These are phyloP conservation scores for Suaeda aralocaspica DNA, from an alignment of 148 eudicot species.

Conservation along the genomic window DNA sequence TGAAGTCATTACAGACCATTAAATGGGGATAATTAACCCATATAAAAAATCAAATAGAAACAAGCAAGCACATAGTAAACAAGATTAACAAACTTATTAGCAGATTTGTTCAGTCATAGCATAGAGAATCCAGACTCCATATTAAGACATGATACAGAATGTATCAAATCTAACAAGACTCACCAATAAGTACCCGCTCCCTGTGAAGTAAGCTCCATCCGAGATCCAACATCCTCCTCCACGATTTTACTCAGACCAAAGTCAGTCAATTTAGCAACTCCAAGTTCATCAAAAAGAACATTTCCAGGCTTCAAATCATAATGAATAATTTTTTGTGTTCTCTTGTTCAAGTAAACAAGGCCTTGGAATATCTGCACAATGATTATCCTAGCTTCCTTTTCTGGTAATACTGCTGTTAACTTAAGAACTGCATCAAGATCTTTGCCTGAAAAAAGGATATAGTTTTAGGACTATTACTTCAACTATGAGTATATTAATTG, in stretches of 20 bases:
- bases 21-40: too few species aligned
- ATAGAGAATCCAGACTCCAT: neutral
- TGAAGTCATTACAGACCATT: too few species aligned
- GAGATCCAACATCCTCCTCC: constrained; percentile 91
- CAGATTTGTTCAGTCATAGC: neutral
- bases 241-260: constrained; percentile 99
- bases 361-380: constrained; percentile 96
- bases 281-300: constrained; percentile 90
- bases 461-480: neutral
- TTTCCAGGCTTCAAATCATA: constrained; percentile 98
- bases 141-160: neutral
- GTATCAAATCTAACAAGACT: constrained; percentile 24
- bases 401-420: constrained; percentile 76
- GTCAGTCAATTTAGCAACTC: constrained; percentile 92
- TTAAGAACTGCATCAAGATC: constrained; percentile 99
- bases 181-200: constrained; percentile 99
- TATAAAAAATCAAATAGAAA: too few species aligned
- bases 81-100: too few species aligned
- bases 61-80: too few species aligned
- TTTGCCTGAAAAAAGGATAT: constrained; percentile 54
- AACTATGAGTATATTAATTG: constrained; percentile 5
- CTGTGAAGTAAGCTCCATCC: constrained; percentile 98
- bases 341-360: constrained; percentile 85
- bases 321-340: constrained; percentile 85
- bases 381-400: constrained; percentile 91